These are phyloP conservation scores for Trichophyton verrucosum DNA, from an alignment of 2,329 filamentous ascomycete species.

Conservation along the genomic window DNA sequence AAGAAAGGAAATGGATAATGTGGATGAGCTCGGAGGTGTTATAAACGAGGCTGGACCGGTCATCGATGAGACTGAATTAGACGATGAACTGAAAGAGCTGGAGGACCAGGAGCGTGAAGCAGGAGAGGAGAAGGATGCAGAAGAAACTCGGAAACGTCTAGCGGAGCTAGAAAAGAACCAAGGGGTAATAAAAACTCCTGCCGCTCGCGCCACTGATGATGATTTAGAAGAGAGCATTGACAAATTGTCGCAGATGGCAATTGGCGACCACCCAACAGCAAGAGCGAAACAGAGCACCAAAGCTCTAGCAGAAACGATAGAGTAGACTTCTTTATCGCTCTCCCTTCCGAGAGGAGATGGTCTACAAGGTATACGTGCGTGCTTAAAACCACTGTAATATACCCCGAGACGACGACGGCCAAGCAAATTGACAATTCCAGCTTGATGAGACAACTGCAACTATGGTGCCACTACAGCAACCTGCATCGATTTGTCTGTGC, in stretches of 20 bases:
- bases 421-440: too few relatives aligned
- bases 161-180: conserved; percentile 36
- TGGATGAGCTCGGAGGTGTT: conserved; percentile 69
- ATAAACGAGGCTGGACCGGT: conserved; percentile 50
- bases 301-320: not conserved
- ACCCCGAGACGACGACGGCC: not conserved
- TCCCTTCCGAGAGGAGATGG: not conserved
- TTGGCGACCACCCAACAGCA: conserved; percentile 20
- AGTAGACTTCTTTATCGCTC: not conserved
- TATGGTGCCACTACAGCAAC: not conserved
- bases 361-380: not conserved
- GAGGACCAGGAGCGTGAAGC: conserved; percentile 46
- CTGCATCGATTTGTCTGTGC: not conserved
- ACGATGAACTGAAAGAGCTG: conserved; percentile 72
- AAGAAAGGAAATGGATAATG: conserved; percentile 65
- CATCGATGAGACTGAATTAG: conserved; percentile 72
- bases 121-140: conserved; percentile 38
- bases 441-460: not conserved
- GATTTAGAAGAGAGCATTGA: conserved; percentile 29
- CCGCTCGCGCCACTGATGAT: conserved; percentile 19
- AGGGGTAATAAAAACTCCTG: conserved; percentile 13
- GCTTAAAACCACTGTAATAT: not conserved
- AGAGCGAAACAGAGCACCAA: not conserved
- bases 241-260: conserved; percentile 31
- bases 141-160: conserved; percentile 37